Conservation (phyloP, 1,139 yeast genomes). For the Dujonia santamariae region DNA sequence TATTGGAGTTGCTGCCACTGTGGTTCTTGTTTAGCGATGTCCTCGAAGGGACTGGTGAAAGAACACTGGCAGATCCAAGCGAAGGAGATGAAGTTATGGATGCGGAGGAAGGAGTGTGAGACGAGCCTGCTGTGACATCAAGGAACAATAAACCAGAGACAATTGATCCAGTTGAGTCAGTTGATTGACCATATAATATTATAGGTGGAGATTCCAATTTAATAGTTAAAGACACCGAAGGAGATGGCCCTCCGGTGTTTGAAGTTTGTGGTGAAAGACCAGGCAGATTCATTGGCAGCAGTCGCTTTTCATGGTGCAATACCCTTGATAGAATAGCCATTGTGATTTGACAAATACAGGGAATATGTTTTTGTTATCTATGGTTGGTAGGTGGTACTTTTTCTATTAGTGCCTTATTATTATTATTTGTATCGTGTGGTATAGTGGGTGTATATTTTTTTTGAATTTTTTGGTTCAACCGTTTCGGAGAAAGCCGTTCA, state of each 20-base stretch:
- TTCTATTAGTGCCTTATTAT: too few species aligned
- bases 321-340: slow-evolving; percentile 16
- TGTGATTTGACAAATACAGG: too few species aligned
- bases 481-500: too few species aligned
- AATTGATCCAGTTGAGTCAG: slow-evolving; percentile 81
- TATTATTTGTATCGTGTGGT: too few species aligned
- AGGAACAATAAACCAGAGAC: slow-evolving; percentile 66
- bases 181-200: slow-evolving; percentile 73
- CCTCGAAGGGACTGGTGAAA: slow-evolving; percentile 33
- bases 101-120: background rate
- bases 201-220: slow-evolving; percentile 89
- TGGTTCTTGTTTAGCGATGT: background rate
- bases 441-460: too few species aligned
- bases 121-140: slow-evolving; percentile 13
- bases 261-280: slow-evolving; percentile 4
- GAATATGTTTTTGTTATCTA: too few species aligned
- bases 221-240: slow-evolving; percentile 46
- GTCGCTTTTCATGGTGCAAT: slow-evolving; percentile 9
- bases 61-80: slow-evolving; percentile 21
- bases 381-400: too few species aligned
- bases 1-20: background rate
- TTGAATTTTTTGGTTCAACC: too few species aligned
- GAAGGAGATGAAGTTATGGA: slow-evolving; percentile 8
- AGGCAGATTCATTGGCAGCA: slow-evolving; percentile 2
- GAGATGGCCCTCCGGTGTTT: background rate